A percentile compares a stretch with the other conserved stretches of the same genome.
Conservation (phyloP, 1,284 basidiomycete genomes). For the Cryptococcus sp. region DNA sequence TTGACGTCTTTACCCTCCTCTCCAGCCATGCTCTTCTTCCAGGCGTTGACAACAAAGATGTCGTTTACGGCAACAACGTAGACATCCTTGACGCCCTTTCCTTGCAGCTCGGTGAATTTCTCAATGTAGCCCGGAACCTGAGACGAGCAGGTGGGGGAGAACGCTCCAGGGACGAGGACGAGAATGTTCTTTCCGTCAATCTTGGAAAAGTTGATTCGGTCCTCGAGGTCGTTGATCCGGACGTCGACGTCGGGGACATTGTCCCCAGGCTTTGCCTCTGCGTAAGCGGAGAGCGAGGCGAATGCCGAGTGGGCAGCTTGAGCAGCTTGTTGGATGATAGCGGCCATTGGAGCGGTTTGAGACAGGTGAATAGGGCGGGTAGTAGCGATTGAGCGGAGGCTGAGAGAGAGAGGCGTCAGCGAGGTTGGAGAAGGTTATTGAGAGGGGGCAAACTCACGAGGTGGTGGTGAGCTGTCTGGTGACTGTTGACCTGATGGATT, state of each 20-base stretch:
- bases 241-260: constrained; percentile 52
- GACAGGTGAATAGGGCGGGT: background rate
- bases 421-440: background rate
- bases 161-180: constrained; percentile 53
- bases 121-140: constrained; percentile 64
- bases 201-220: constrained; percentile 51
- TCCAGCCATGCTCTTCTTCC: constrained; percentile 61
- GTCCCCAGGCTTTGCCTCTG: constrained; percentile 54
- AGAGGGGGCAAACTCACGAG: background rate
- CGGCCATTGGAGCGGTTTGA: constrained; percentile 14
- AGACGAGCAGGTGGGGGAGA: constrained; percentile 54
- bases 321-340: constrained; percentile 53
- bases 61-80: constrained; percentile 68
- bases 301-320: constrained; percentile 55
- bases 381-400: background rate
- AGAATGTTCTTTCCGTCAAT: constrained; percentile 65
- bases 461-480: constrained; percentile 1
- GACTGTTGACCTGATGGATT: background rate
- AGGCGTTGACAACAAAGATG: constrained; percentile 57
- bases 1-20: constrained; percentile 21
- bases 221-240: constrained; percentile 56
- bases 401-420: background rate
- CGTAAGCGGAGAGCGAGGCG: constrained; percentile 50
- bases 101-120: constrained; percentile 58
- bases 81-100: constrained; percentile 62